These are phyloP conservation scores for Paecilomyces variotii DNA, from an alignment of 2,329 filamentous ascomycete genomes.

Conservation along the genomic window DNA sequence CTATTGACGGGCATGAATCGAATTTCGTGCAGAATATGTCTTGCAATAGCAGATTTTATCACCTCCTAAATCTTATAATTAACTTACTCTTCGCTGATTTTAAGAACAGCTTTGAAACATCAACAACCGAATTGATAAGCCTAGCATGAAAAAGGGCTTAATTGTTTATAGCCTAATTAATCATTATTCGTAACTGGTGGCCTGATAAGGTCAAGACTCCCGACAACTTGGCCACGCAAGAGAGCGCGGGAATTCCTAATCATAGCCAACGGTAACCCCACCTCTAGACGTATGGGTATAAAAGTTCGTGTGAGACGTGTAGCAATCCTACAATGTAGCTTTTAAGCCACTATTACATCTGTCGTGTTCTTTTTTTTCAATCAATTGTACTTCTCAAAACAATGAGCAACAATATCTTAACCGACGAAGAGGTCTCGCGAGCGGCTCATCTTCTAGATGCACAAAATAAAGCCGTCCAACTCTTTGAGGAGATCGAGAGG, in stretches of 20 bases:
- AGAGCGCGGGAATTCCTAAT: not conserved
- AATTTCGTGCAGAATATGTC: not conserved
- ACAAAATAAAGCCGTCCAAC: conserved; percentile 37
- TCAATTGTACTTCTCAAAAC: not conserved
- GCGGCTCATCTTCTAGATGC: conserved; percentile 38
- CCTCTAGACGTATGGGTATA: not conserved
- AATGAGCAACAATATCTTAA: not conserved
- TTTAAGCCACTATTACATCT: not conserved
- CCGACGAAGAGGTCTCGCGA: conserved; percentile 14
- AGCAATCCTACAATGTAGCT: not conserved
- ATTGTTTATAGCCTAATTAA: not conserved
- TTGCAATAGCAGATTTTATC: not conserved
- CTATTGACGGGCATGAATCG: not conserved
- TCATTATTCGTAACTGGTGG: not conserved
- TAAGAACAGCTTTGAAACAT: not conserved
- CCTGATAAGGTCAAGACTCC: not conserved
- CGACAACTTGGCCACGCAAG: not conserved
- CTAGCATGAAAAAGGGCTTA: not conserved
- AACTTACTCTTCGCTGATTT: not conserved
- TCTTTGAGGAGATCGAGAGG: conserved; percentile 43
- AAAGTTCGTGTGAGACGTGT: not conserved
- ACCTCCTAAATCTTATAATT: not conserved
- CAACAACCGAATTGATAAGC: not conserved
- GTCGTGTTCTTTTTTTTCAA: not conserved
- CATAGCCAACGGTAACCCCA: not conserved